phyloP scores from a whole-genome alignment of 345 rosid species.

The Gossypium sturtianum region DNA sequence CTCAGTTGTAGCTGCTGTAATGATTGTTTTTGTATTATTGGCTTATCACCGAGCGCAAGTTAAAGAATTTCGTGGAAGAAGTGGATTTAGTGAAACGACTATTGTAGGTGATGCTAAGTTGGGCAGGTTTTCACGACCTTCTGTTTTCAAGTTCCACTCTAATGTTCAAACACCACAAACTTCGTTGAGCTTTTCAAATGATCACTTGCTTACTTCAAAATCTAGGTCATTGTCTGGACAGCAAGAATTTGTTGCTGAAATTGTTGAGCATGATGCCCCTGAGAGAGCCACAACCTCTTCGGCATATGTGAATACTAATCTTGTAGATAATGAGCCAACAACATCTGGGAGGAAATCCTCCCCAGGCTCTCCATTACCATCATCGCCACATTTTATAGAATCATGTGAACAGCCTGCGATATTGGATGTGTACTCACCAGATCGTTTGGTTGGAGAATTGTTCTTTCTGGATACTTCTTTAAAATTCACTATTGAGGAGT shows the following conservation, averaged over 20 bases:
- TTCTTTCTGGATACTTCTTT: conserved; percentile 71
- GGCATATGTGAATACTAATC: conserved; percentile 40
- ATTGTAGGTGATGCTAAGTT: conserved; percentile 46
- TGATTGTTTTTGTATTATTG: conserved; percentile 62
- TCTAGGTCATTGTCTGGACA: conserved; percentile 76
- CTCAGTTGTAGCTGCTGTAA: conserved; percentile 55
- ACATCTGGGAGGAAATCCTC: conserved; percentile 71
- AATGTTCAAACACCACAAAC: conserved; percentile 48
- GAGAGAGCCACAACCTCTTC: conserved; percentile 29
- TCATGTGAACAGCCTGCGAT: conserved; percentile 56
- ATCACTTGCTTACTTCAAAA: conserved; percentile 78
- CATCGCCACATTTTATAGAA: conserved; percentile 68
- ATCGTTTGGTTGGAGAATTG: conserved; percentile 88
- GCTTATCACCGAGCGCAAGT: conserved; percentile 61
- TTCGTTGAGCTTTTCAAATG: conserved; percentile 82
- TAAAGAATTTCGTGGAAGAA: conserved; percentile 58
- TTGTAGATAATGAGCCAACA: conserved; percentile 48
- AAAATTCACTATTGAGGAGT: conserved; percentile 78
- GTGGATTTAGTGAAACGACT: conserved; percentile 37
- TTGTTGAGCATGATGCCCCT: conserved; percentile 43
- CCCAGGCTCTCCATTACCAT: conserved; percentile 62
- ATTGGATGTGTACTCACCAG: conserved; percentile 88
- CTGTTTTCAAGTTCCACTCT: conserved; percentile 61
- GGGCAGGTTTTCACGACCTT: conserved; percentile 54
- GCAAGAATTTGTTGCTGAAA: conserved; percentile 47